Evolutionary conservation across 129 eudicot species (phyloP).

Genomic region (Gnaphalium uliginosum): DNA sequence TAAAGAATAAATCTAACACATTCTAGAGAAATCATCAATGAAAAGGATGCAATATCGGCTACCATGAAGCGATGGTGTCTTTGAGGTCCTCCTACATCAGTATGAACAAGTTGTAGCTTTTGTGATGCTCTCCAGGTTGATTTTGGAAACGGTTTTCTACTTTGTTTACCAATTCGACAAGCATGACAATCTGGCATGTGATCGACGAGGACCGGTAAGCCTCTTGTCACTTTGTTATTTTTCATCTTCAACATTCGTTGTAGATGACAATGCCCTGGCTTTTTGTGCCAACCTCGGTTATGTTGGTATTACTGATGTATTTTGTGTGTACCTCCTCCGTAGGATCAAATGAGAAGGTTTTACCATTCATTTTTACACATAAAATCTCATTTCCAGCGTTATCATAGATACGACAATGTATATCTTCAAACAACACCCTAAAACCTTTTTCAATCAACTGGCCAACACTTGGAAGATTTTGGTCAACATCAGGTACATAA

Average conservation of each 20-base stretch:
- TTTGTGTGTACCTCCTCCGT: not conserved
- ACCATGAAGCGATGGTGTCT: constrained; percentile 3
- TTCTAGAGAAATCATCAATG: not conserved
- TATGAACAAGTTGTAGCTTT: not conserved
- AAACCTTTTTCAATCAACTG: not conserved
- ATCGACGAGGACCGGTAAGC: not conserved
- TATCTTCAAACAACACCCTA: too few relatives aligned
- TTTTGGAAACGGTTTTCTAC: not conserved
- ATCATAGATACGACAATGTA: not conserved
- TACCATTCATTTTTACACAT: not conserved
- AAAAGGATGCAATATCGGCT: not conserved
- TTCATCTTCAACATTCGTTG: not conserved
- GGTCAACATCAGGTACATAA: not conserved
- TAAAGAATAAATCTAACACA: not conserved
- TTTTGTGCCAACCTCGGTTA: not conserved
- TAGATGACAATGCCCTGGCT: not conserved
- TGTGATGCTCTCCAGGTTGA: not conserved
- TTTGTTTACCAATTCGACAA: not conserved
- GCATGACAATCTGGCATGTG: not conserved
- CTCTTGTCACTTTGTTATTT: not conserved
- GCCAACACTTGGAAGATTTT: not conserved
- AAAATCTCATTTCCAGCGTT: not conserved
- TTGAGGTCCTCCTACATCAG: constrained; percentile 4
- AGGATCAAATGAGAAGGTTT: not conserved
- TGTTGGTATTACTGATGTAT: not conserved